Conservation (phyloP, 345 rosid species). For the Eucalyptus polyanthemos region DNA sequence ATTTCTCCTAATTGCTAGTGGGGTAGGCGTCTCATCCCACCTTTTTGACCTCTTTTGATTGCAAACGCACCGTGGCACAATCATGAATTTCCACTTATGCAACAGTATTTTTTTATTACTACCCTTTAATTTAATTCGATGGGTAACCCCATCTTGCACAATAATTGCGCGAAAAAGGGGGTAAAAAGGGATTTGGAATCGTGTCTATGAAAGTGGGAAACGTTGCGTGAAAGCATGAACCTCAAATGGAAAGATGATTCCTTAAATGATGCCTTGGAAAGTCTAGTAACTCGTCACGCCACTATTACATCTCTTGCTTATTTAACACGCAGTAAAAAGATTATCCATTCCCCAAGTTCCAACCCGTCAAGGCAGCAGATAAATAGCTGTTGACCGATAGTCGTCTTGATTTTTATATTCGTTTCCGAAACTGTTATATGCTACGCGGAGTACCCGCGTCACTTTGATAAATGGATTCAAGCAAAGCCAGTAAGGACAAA, state of each 20-base stretch:
- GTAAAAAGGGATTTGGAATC: neutral
- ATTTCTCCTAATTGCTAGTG: neutral
- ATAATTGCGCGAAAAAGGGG: neutral
- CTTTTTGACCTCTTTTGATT: neutral
- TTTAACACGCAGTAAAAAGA: neutral
- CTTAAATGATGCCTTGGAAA: neutral
- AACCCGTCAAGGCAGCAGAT: neutral
- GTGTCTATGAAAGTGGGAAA: neutral
- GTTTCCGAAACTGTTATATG: neutral
- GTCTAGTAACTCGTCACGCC: neutral
- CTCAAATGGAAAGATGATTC: neutral
- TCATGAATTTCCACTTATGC: neutral
- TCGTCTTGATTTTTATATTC: neutral
- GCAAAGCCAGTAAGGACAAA: neutral
- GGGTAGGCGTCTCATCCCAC: neutral
- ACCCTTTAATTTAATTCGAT: neutral
- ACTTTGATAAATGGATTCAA: neutral
- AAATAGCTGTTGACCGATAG: neutral
- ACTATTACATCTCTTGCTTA: neutral
- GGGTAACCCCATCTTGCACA: neutral
- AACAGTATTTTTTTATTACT: neutral
- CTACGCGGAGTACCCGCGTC: neutral
- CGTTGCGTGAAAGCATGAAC: neutral
- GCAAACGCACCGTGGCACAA: accelerated
- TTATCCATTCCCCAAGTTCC: neutral